phyloP scores from a whole-genome alignment of 1,284 basidiomycete species.

The Sanguinoderma infundibulare region DNA sequence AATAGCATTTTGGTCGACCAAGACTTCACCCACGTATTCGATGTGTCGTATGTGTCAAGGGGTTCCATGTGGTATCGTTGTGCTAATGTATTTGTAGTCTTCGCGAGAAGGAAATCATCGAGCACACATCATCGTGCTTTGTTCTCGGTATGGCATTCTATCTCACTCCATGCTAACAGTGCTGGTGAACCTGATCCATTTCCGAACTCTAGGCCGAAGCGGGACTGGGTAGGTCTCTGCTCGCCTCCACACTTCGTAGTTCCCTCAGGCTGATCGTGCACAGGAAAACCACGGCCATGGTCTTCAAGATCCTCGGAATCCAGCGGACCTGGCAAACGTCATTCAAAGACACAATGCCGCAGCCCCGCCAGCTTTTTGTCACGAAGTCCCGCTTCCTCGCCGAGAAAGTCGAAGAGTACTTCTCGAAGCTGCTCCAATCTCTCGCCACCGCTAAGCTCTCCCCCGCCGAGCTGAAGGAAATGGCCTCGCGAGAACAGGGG shows the following conservation, averaged over 20 bases:
- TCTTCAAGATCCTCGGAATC: constrained; percentile 74
- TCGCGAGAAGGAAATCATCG: constrained; percentile 63
- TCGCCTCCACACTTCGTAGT: not conserved
- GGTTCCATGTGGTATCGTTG: not conserved
- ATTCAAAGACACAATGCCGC: constrained; percentile 28
- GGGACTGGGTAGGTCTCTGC: constrained; percentile 62
- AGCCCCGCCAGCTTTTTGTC: constrained; percentile 70
- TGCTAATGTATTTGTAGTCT: constrained; percentile 41
- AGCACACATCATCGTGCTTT: constrained; percentile 64
- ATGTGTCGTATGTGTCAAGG: constrained; percentile 53
- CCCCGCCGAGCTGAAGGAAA: constrained; percentile 40
- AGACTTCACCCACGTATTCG: constrained; percentile 54
- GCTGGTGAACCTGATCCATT: not conserved
- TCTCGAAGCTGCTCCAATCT: constrained; percentile 53
- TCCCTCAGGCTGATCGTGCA: not conserved
- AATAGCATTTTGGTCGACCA: constrained; percentile 50
- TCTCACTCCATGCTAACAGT: not conserved
- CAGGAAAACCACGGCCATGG: constrained; percentile 78
- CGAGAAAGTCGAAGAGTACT: constrained; percentile 69
- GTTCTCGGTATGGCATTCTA: constrained; percentile 51
- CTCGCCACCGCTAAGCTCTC: constrained; percentile 45
- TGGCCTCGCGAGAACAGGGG: constrained; percentile 20
- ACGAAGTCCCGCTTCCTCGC: constrained; percentile 72
- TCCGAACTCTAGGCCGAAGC: constrained; percentile 44
- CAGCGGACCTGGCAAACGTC: constrained; percentile 52